Conservation (phyloP, 1,284 basidiomycete species). For the Vanrija sp. region DNA sequence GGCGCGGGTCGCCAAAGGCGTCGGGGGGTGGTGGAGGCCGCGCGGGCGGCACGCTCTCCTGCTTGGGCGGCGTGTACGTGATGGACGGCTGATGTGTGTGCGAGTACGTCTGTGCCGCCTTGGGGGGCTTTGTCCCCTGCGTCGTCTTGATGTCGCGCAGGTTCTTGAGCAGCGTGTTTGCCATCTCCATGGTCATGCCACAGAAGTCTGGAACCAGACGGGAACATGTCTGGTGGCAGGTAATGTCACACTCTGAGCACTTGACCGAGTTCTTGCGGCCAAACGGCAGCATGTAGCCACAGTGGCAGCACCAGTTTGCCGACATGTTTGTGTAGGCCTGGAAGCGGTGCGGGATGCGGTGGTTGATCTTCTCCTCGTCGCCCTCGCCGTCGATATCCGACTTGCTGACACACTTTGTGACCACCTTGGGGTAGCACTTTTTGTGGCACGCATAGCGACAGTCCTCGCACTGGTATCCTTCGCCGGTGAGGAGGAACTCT, state of each 20-base stretch:
- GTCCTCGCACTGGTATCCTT: conserved; percentile 98
- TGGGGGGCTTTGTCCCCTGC: conserved; percentile 39
- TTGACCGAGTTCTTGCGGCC: conserved; percentile 94
- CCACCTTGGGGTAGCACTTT: conserved; percentile 98
- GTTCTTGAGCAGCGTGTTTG: conserved; percentile 86
- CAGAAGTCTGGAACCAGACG: conserved; percentile 99
- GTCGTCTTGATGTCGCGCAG: conserved; percentile 69
- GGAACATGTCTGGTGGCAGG: conserved; percentile 95
- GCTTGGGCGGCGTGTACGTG: conserved; percentile 1
- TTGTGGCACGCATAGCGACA: conserved; percentile 99
- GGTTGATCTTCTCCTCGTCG: conserved; percentile 98
- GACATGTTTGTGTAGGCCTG: conserved; percentile 95
- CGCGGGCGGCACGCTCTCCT: conserved; percentile 17
- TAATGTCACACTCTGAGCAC: conserved; percentile 93
- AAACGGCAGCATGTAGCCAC: conserved; percentile 95
- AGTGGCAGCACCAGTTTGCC: conserved; percentile 99
- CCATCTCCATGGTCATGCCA: conserved; percentile 99
- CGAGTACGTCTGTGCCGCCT: conserved; percentile 30
- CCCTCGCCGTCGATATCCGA: conserved; percentile 86
- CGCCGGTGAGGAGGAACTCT: conserved; percentile 94
- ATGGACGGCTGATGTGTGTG: conserved; percentile 13
- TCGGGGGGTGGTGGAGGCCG: conserved; percentile 22
- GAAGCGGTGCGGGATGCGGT: conserved; percentile 98
- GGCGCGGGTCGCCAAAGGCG: conserved; percentile 45
- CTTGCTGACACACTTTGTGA: conserved; percentile 99